A percentile compares a stretch with the other conserved stretches of the same genome.
Conservation (phyloP, 129 eudicot genomes). For the Flaveria ramosissima region DNA sequence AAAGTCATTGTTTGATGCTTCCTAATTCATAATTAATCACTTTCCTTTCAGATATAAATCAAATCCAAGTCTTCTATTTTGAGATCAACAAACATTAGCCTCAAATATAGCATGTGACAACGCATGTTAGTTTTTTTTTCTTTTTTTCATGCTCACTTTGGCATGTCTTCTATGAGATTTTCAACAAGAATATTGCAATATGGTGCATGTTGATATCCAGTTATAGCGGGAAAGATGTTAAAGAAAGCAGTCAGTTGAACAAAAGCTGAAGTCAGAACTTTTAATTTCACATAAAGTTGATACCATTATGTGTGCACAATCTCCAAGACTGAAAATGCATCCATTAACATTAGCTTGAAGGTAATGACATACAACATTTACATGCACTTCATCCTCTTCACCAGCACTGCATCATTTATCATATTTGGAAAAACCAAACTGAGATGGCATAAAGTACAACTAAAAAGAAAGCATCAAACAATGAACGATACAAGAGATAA, state of each 20-base stretch:
- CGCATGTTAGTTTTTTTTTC: neutral
- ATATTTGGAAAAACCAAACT: slow-evolving; percentile 15
- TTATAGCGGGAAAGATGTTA: slow-evolving; percentile 18
- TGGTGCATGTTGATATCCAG: neutral
- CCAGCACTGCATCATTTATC: slow-evolving; percentile 51
- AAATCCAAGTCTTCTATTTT: slow-evolving; percentile 4
- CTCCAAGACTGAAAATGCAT: slow-evolving; percentile 61
- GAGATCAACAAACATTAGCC: neutral
- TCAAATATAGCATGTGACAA: slow-evolving; percentile 1
- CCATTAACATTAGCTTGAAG: slow-evolving; percentile 69
- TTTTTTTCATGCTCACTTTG: neutral
- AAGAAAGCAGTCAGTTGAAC: slow-evolving; percentile 5
- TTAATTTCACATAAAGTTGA: slow-evolving; percentile 4
- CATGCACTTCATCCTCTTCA: slow-evolving; percentile 75
- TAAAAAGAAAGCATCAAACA: slow-evolving; percentile 23
- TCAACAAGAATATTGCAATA: neutral
- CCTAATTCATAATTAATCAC: neutral
- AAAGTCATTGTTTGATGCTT: slow-evolving; percentile 9
- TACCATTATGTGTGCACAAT: slow-evolving; percentile 76
- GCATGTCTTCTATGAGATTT: slow-evolving; percentile 11
- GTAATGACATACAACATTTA: slow-evolving; percentile 75
- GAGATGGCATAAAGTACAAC: slow-evolving; percentile 18
- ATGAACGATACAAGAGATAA: slow-evolving; percentile 30
- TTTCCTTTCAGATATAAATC: slow-evolving; percentile 2
- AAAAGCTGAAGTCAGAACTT: slow-evolving; percentile 9